A percentile compares a stretch with the other conserved stretches of the same genome.
These are phyloP conservation scores for Hypoxylon sp. DNA, from an alignment of 2,329 filamentous ascomycete species.

Conservation along the genomic window DNA sequence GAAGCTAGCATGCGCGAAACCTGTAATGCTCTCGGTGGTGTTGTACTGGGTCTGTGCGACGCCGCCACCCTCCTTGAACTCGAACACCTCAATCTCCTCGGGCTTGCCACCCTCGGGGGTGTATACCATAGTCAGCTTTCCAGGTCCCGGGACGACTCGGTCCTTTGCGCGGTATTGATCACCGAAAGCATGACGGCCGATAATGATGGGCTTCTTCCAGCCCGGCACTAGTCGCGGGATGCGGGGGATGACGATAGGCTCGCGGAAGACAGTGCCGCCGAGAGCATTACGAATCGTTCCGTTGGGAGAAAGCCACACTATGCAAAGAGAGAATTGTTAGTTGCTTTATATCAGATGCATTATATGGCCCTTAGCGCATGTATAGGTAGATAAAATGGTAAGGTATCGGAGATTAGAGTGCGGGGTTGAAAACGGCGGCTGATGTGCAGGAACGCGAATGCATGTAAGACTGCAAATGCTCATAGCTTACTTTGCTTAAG, in stretches of 20 bases:
- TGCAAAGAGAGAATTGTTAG: conserved; percentile 33
- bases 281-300: conserved; percentile 83
- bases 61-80: conserved; percentile 88
- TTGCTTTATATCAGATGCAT: conserved; percentile 12
- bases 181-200: conserved; percentile 97
- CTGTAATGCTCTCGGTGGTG: conserved; percentile 93
- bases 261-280: conserved; percentile 97
- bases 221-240: conserved; percentile 94
- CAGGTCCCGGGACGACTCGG: conserved; percentile 82
- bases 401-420: conserved; percentile 24
- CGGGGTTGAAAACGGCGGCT: conserved; percentile 24
- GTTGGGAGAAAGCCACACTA: conserved; percentile 98
- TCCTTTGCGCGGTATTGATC: conserved; percentile 99
- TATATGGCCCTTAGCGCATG: neutral
- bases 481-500: conserved; percentile 88
- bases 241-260: conserved; percentile 95
- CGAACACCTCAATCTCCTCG: conserved; percentile 88
- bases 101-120: conserved; percentile 86
- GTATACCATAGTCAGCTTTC: conserved; percentile 94
- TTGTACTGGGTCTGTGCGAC: conserved; percentile 98
- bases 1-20: conserved; percentile 97
- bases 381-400: conserved; percentile 7
- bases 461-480: conserved; percentile 41
- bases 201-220: conserved; percentile 99
- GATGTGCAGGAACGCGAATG: conserved; percentile 35